These are phyloP conservation scores for Sungouiella blattae DNA, from an alignment of 805 yeast genomes.

Conservation along the genomic window DNA sequence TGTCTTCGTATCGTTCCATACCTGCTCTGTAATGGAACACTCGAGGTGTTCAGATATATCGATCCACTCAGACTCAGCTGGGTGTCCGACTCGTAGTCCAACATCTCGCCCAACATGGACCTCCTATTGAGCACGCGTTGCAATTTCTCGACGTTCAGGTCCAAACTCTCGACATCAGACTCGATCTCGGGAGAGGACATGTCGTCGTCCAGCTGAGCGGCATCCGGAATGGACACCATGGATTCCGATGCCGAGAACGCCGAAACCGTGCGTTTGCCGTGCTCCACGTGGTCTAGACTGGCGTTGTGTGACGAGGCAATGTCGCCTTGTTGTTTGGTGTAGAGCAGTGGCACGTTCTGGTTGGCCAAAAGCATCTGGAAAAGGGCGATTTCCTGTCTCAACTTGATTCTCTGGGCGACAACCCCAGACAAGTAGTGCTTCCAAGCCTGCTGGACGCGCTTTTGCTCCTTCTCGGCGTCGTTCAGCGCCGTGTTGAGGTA, in stretches of 20 bases:
- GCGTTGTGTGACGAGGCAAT: slow-evolving; percentile 1
- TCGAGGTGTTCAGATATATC: neutral
- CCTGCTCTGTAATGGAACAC: neutral
- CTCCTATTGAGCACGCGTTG: slow-evolving; percentile 29
- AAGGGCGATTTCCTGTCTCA: slow-evolving; percentile 37
- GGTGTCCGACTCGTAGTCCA: slow-evolving; percentile 37
- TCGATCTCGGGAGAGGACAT: neutral
- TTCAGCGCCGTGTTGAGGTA: neutral
- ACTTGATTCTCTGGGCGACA: slow-evolving; percentile 33
- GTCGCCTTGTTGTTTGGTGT: neutral
- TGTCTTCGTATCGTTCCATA: neutral
- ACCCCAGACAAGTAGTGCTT: slow-evolving; percentile 31
- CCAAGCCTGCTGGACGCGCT: slow-evolving; percentile 25
- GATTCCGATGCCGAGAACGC: neutral
- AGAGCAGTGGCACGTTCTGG: slow-evolving; percentile 9
- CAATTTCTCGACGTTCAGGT: slow-evolving; percentile 22
- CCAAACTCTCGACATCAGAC: slow-evolving; percentile 6
- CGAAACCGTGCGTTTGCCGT: neutral
- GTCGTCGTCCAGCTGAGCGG: neutral
- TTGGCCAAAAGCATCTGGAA: slow-evolving; percentile 24
- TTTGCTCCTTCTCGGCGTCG: neutral
- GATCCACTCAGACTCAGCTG: neutral
- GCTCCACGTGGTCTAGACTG: neutral
- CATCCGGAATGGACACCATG: neutral
- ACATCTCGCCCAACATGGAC: slow-evolving; percentile 43